Base-by-base conservation (phyloP, 2,329 filamentous ascomycete genomes). In the Penicillium vulpinum region DNA sequence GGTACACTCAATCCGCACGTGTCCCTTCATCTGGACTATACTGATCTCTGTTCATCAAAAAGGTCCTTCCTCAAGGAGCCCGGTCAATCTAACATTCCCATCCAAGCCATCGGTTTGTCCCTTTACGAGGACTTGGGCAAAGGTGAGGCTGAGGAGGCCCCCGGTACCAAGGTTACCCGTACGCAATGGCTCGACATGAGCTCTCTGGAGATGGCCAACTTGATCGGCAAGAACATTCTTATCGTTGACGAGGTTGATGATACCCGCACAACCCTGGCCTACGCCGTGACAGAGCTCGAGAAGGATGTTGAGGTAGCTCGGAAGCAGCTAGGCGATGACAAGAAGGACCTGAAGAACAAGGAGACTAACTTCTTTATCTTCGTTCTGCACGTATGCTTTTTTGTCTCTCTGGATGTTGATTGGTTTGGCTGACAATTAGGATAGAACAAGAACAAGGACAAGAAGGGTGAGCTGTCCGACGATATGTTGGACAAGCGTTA, bases 181-280 rank as follows among this genome's bases (percentile, higher is more conserved):
- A 97, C 94, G 38, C 94, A 99, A 84, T 99, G 94, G 94, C 87
- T 99, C 56, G 94, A 99, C 76, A 81, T 99, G 59, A 90, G 84
- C 63, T 88, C 88, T 84, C 96, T n/a, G n/a, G n/a, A n/a, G 77
- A 94, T 96, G 88, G 84, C 87, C 73, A 92, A 92, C 77, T 80
- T 96, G 70, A 88, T 96, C 62, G 91, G 91, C 77, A 95, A 95
- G 84, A 90, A 90, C 74, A 87, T 96, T 60, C 81, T 96, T 64
- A 96, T 96, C 62, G 92, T 96, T 33, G 92, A 96, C 73, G 92
- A 97, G 83, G 92, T 97, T 41, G 92, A 97, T 73, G 92, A 97
- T 77, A 97, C 92, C 56, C 85, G 92, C 67, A 97, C 92, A 16
- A 97, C 92, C 18, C 84, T 97, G 63, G 92, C 96, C 75, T 97